Conservation (phyloP, 2,329 filamentous ascomycete genomes). For the Aspergillus carbonarius region DNA sequence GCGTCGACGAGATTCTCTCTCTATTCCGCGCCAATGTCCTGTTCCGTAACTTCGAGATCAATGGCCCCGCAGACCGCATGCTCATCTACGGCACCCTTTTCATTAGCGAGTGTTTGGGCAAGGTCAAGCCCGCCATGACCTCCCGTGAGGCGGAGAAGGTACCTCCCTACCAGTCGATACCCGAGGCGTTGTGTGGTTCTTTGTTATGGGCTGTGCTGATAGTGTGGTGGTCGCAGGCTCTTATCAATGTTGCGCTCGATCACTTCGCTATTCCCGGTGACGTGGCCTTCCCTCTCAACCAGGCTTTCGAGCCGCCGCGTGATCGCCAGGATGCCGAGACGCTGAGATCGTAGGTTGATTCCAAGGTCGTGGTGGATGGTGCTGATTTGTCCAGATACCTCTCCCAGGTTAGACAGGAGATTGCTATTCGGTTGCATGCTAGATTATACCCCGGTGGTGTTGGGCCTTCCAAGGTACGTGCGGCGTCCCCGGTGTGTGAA, state of each 20-base stretch:
- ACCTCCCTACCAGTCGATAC: not conserved
- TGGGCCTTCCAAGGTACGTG: slow-evolving; percentile 62
- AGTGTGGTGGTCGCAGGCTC: slow-evolving; percentile 58
- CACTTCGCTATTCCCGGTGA: slow-evolving; percentile 95
- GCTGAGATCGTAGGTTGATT: slow-evolving; percentile 69
- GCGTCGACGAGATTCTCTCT: slow-evolving; percentile 86
- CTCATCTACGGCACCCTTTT: slow-evolving; percentile 97
- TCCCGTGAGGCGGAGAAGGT: slow-evolving; percentile 67
- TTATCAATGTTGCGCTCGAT: slow-evolving; percentile 88
- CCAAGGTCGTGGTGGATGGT: not conserved
- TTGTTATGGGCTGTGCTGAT: not conserved
- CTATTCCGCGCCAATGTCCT: slow-evolving; percentile 98
- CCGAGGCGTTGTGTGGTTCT: not conserved
- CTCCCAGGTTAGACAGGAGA: slow-evolving; percentile 87
- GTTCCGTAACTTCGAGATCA: slow-evolving; percentile 99
- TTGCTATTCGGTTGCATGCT: slow-evolving; percentile 77
- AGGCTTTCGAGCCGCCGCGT: slow-evolving; percentile 87
- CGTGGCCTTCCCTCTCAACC: slow-evolving; percentile 88
- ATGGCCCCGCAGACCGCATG: slow-evolving; percentile 88
- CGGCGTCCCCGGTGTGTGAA: not conserved
- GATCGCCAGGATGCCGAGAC: slow-evolving; percentile 88
- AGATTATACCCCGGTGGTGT: slow-evolving; percentile 78
- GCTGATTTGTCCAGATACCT: slow-evolving; percentile 49
- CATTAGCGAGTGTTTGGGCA: slow-evolving; percentile 82
- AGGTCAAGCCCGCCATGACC: slow-evolving; percentile 74